Evolutionary conservation across 208 protist species (phyloP).

Genomic region (Acanthamoeba royreba): DNA sequence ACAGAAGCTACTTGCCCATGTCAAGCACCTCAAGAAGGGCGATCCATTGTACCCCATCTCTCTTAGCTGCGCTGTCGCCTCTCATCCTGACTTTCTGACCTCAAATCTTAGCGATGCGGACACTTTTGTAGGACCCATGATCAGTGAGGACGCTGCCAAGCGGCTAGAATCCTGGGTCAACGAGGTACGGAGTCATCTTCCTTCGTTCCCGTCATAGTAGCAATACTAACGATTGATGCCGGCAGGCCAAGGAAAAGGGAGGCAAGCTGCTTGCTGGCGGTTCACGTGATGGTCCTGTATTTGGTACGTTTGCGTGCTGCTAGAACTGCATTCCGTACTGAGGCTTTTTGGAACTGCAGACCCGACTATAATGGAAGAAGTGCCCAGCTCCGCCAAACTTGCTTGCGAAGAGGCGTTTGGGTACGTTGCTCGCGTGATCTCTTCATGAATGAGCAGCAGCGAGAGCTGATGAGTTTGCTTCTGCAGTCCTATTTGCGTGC

Average conservation of each 20-base stretch:
- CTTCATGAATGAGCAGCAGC: neutral
- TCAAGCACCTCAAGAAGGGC: neutral
- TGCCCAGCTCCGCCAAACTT: neutral
- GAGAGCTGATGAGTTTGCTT: neutral
- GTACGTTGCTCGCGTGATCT: neutral
- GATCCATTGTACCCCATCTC: neutral
- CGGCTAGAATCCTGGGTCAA: neutral
- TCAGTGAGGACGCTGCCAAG: conserved; percentile 9
- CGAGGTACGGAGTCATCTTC: neutral
- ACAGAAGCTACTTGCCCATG: conserved; percentile 23
- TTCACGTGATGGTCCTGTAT: neutral
- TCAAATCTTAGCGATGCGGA: neutral
- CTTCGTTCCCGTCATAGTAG: neutral
- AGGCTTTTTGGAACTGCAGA: neutral
- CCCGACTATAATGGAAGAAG: conserved; percentile 14
- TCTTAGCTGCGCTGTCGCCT: neutral
- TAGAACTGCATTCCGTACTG: too few relatives aligned
- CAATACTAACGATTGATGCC: neutral
- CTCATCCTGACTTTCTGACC: neutral
- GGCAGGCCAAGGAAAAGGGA: neutral
- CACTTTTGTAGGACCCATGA: conserved; percentile 21
- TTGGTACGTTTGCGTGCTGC: neutral
- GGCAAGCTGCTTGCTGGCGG: conserved; percentile 8
- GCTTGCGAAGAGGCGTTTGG: conserved; percentile 42
- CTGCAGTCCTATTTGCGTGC: neutral